Conservation (phyloP, 2,329 filamentous ascomycete species). For the Apiospora saccharicola region DNA sequence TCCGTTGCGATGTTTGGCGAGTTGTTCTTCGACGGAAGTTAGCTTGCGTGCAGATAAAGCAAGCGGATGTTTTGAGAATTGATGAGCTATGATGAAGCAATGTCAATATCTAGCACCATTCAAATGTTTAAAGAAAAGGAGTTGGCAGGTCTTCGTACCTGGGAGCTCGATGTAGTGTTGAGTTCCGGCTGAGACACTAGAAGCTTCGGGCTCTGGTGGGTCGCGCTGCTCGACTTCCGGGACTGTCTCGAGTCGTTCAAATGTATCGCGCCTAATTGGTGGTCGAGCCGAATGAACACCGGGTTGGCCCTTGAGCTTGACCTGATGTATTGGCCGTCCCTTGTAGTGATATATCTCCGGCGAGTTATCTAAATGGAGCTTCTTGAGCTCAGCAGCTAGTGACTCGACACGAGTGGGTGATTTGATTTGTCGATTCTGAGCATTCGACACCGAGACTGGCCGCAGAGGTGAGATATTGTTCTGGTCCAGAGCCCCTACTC, state of each 20-base stretch:
- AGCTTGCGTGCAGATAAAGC: constrained; percentile 38
- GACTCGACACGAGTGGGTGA: constrained; percentile 39
- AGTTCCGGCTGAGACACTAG: constrained; percentile 30
- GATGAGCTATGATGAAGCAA: constrained; percentile 32
- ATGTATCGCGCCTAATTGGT: constrained; percentile 37
- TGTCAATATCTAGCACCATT: neutral
- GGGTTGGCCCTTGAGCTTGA: constrained; percentile 32
- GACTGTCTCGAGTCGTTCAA: constrained; percentile 41
- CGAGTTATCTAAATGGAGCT: constrained; percentile 39
- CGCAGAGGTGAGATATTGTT: constrained; percentile 35
- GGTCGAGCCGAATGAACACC: constrained; percentile 36
- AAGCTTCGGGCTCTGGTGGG: constrained; percentile 28
- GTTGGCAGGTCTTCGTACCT: constrained; percentile 33
- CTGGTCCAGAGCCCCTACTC: constrained; percentile 25
- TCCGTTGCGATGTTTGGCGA: constrained; percentile 41
- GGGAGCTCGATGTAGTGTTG: constrained; percentile 36
- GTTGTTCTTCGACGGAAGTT: constrained; percentile 39
- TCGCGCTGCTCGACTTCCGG: constrained; percentile 37
- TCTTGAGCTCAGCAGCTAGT: constrained; percentile 43
- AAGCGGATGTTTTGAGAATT: constrained; percentile 39
- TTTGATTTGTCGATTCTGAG: constrained; percentile 39
- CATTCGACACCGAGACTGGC: constrained; percentile 40
- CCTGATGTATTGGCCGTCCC: constrained; percentile 28
- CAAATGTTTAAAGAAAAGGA: neutral
- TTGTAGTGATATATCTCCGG: constrained; percentile 31